Evolutionary conservation across 2,329 filamentous ascomycete genomes (phyloP).

Genomic region (Nemania abortiva): DNA sequence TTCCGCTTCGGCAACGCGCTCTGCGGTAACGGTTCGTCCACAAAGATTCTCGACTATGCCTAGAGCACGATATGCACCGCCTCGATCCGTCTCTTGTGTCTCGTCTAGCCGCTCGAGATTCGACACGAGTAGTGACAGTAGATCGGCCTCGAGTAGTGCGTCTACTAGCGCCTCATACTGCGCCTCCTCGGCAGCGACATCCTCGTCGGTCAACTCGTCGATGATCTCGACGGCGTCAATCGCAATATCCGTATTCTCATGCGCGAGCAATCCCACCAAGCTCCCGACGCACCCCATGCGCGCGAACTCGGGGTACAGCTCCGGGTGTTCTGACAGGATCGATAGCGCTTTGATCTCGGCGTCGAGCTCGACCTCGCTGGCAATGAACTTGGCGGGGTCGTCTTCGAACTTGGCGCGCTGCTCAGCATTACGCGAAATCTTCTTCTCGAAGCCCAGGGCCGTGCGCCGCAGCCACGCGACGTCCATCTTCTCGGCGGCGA

Average conservation of each 20-base stretch:
- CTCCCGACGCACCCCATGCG: conserved; percentile 58
- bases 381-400: conserved; percentile 50
- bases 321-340: conserved; percentile 86
- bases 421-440: conserved; percentile 90
- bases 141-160: conserved; percentile 74
- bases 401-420: conserved; percentile 70
- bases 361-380: conserved; percentile 84
- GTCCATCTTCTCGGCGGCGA: conserved; percentile 80
- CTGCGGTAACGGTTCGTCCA: conserved; percentile 70
- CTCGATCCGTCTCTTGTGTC: conserved; percentile 75
- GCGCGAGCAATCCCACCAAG: conserved; percentile 84
- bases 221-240: conserved; percentile 92
- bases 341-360: conserved; percentile 87
- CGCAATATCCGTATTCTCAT: conserved; percentile 97
- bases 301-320: conserved; percentile 57
- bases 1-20: conserved; percentile 77
- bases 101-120: conserved; percentile 87
- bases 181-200: conserved; percentile 82
- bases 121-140: conserved; percentile 79
- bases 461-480: conserved; percentile 83
- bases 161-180: conserved; percentile 85
- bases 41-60: conserved; percentile 87
- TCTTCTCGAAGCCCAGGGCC: conserved; percentile 87
- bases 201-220: conserved; percentile 91
- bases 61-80: conserved; percentile 88